Evolutionary conservation across 805 yeast species (phyloP), one percentile per base, ranked within the genome.

Genomic region (Ascoidea asiatica): DNA sequence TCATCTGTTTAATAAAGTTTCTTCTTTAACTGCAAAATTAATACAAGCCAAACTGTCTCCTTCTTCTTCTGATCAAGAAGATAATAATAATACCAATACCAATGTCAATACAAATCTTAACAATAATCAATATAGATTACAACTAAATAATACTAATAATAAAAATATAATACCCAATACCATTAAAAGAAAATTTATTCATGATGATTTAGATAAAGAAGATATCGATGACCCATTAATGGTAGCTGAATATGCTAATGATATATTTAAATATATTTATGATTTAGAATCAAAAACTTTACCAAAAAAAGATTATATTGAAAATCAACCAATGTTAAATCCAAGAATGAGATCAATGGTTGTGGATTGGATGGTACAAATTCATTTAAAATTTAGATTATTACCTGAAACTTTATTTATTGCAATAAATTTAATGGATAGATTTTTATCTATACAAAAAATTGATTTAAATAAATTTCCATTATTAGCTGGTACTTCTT

Each of bases 291-390:
- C 71, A 40, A 71, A 74, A 55, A 85, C 90, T 41, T 65, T 85
- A 55, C 95, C 88, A 2, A 79, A 75, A 50, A 62, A 81, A n/a
- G 72, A 76, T 51, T 85, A 84, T 58, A 61, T 84, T 36, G 67
- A 64, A 49, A 70, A 76, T 60, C 84, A 80, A 58, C 70, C 73
- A 43, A 77, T 77, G 47, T 62, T 86, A 52, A 77, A 81, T 54
- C 95, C 95, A 46, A 75, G 77, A 49, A 82, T 84, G 83, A 73
- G 97, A 52, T 79, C 87, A 6, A 83, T 88, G 43, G 65, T 88
- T 47, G 86, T 88, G 15, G 95, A 89, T 63, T 88, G 97, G 97
- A 69, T 88, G 52, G 86, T 86, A 7, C 94, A 86, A 58, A 89
- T 88, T 59, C 96, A 87, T 64, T 67, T 78, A 52, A 73, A 85